Conservation (phyloP, 768 basidiomycete genomes). For the Cystobasidiopsis lactophilus region DNA sequence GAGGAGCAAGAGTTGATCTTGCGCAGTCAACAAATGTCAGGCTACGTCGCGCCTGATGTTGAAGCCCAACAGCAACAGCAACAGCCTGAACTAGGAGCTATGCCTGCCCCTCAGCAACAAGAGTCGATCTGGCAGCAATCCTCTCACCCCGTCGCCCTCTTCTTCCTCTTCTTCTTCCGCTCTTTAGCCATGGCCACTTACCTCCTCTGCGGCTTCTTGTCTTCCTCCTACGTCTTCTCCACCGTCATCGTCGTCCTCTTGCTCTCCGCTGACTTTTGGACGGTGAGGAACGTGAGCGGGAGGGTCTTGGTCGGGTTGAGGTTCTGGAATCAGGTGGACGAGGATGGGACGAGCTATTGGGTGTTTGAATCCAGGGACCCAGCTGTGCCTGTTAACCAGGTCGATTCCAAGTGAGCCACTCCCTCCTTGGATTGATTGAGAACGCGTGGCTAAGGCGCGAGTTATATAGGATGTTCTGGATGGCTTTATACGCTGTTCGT, state of each 20-base stretch:
- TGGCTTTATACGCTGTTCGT: conserved; percentile 14
- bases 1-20: no score
- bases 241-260: conserved; percentile 83
- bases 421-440: no score
- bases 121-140: conserved; percentile 11
- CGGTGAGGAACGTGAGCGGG: conserved; percentile 87
- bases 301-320: conserved; percentile 78
- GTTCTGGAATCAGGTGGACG: conserved; percentile 98
- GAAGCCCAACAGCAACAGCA: conserved; percentile 6
- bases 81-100: background rate
- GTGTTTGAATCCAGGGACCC: conserved; percentile 84
- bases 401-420: conserved; percentile 50
- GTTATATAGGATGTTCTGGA: conserved; percentile 20
- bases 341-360: conserved; percentile 71
- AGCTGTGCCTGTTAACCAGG: conserved; percentile 9
- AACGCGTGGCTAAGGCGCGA: conserved; percentile 2
- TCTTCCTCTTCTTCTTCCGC: conserved; percentile 74
- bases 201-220: conserved; percentile 54
- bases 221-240: conserved; percentile 72
- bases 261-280: conserved; percentile 97
- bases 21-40: no score
- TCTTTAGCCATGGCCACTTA: conserved; percentile 74
- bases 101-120: conserved; percentile 3
- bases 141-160: conserved; percentile 41
- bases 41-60: conserved; percentile 4